Evolutionary conservation across 78 protist species (phyloP), one percentile per base, ranked within the genome.

Genomic region (Goniomonas avonlea): DNA sequence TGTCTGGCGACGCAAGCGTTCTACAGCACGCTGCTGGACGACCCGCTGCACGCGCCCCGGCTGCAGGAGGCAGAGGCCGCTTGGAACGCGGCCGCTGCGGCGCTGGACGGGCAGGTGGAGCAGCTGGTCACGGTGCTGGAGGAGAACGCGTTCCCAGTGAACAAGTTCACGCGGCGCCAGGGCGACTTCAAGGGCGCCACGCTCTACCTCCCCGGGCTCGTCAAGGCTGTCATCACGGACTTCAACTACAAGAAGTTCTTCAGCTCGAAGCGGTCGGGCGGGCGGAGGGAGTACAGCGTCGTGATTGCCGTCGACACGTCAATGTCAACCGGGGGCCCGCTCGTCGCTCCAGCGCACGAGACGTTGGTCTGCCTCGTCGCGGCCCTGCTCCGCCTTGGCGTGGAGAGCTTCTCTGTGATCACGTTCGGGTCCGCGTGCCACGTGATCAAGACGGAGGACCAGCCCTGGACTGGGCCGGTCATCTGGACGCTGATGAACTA

Each of bases 181-280:
- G 47, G 56, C 8, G 40, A 39, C 27, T 13, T 29, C 38, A 34
- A 45, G 27, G 81, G 81, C 29, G 1, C 73, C 13, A 3, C 34
- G 43, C 18, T 77, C 39, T 21, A 77, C 59, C 3, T 77, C 8
- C 81, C 81, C 1, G 81, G 81, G 35, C 38, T 77, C 35, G 25
- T 77, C 38, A 38, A 43, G 37, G 81, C 81, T 27, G 60, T 58
- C 70, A 7, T n/a, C 9, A 58, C 81, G 32, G 59, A 77, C 69
- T 58, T 35, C 56, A 77, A 66, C 3, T 77, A 77, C 63, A 55
- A 77, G 37, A 77, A 77, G 69, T 2, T 58, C 29, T 77, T 77
- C 8, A 1, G 37, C 27, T 9, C 43, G 17, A 77, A 77, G 37
- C 1, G 55, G 13, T 45, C 69, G 9, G 81, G 81, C 1, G 81